Evolutionary conservation across 129 eudicot species (phyloP), one percentile per base, ranked within the genome.

Genomic region (Flaveria sonorensis): DNA sequence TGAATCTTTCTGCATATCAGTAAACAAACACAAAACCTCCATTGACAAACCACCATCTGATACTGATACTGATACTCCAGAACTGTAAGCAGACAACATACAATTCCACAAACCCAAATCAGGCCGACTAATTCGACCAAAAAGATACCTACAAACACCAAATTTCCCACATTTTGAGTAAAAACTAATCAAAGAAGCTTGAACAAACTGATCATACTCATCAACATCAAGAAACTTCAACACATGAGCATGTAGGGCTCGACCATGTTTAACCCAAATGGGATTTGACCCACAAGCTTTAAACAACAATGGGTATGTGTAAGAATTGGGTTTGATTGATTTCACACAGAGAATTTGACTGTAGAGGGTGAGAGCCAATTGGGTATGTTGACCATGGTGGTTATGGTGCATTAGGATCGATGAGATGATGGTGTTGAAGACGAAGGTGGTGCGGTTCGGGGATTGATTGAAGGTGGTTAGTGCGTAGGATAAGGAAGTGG

Each of bases 41-140:
- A 82, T 18, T 12, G 87, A 88, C 65, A 78, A 73, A 85, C 56
- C 75, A 32, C 70, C 18, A 76, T 71, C 75, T 36, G 40, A 36
- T 36, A 0, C 36, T 30, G 36, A 30, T 0, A 36, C 40, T 16
- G 19, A 59, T 23, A 18, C 57, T 46, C 67, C 84, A 57, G 18
- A 53, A 45, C 66, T 65, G 71, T 78, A 88, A 82, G 88, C 82
- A 32, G 89, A 82, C 42, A 90, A 68, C 19, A 90, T 79, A 47
- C 87, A 83, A 80, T 90, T 88, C 96, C 96, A 90, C 42, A 82
- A 56, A 52, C 91, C 96, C 72, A 88, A 80, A 86, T 90, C 96
- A 9, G 88, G 96, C 57, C 78, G 55, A 43, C 73, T 82, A 32
- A 84, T 81, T 48, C 60, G 91, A 73, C 73, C 70, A 76, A 90